Evolutionary conservation across 352 stramenopile genomes (phyloP), one percentile per base, ranked within the genome.

Genomic region (Globisporangium uncinulatum): DNA sequence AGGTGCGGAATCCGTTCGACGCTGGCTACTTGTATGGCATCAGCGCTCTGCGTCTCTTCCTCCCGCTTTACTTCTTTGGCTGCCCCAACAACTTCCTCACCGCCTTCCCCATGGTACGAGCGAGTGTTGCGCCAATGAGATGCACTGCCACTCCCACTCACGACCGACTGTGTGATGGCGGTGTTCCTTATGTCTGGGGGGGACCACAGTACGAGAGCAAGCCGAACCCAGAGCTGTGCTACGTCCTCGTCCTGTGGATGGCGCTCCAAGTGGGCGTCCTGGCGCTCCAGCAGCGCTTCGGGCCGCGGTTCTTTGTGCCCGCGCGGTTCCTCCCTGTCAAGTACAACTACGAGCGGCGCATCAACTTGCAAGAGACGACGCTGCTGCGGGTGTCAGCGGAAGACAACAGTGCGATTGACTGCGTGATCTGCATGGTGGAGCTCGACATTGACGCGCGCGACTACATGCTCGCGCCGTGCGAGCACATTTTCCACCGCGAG

Each of bases 381-480:
- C 59, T 91, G 41, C 66, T 93, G 7, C 76, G 77, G 34, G 67
- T 62, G 11, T 66, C 70, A n/a, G 69, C 67, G 13, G 70, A 77
- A 50, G 84, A 86, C 59, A 78, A 85, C 45, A 70, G 65, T 54
- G 69, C 76, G 7, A 85, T 90, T 46, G 82, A 94, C 66, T 94
- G 84, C 41, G 84, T 92, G 39, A 94, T 94, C 53, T 94, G 84
- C 65, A 92, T 94, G 80, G 78, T 93, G 24, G 77, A 90, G 60
- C 67, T 95, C 19, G 81, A 88, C 52, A 77, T 83, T 47, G 69
- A 82, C 63, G 86, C 67, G 32, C 78, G 75, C 39, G 86, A 97
- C 66, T 98, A 98, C 71, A 98, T 98, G 93, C 89, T 98, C 39
- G 91, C 93, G 31, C 95, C 95, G n/a, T 98, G 95, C 62, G 89